Base-by-base conservation (phyloP, 805 yeast genomes). In the Yamadazyma insecticola region DNA sequence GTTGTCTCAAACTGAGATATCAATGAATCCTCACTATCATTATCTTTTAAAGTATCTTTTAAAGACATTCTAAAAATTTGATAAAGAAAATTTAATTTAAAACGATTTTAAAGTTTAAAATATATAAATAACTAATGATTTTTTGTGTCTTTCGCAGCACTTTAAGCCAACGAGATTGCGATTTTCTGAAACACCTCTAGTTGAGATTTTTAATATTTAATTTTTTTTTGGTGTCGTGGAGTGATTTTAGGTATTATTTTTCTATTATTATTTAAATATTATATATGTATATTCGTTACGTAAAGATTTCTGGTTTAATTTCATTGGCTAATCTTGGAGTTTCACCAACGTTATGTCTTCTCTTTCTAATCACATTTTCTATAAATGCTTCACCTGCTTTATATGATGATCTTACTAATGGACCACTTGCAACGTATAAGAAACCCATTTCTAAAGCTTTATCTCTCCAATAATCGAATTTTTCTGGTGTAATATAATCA, bases 361-460 rank as follows among this genome's bases (percentile, higher is more conserved):
- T 77, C 61, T 84, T 82, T 50, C 79, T 80, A 36, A 90, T 68
- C 18, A 92, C 92, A 51, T 92, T 92, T 58, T 92, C 97, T 49
- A 92, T 89, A 50, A 88, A 92, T 2, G 95, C 85, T 60, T 92
- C 99, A 38, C 99, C 99, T 16, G 99, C 99, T 60, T 92, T 92
- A 63, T 92, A 92, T 2, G 95, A 84, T 1, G 97, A 87, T 56
- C 99, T 77, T 4, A 92, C 97, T 49, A 92, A 70, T 2, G 99
- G 98, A 4, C 97, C 99, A 39, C 94, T 81, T 2, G 98, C 98
- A 57, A 96, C 94, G 54, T 92, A 90, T 29, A 88, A 64, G 71
- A 92, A 92, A 1, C 98, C 98, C 74, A 90, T 62, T 25, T 84
- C 86, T 41, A 81, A 56, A 0, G 98, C 97, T 7, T 70, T 72